Evolutionary conservation across 2,329 filamentous ascomycete species (phyloP).

Genomic region (Fusarium incarnatum): DNA sequence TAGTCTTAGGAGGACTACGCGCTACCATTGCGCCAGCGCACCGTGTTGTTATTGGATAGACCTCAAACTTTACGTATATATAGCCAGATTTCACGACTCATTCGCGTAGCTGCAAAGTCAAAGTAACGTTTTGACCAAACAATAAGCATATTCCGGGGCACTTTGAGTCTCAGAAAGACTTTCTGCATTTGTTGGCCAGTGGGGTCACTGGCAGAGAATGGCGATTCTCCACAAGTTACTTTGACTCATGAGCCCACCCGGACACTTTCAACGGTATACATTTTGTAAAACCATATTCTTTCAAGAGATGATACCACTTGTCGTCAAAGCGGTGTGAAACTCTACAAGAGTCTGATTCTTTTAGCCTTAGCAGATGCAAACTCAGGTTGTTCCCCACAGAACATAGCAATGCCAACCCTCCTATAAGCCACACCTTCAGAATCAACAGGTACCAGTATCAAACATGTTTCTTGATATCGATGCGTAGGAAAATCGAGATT

Average conservation of each 20-base stretch:
- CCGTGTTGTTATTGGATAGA: conserved; percentile 7
- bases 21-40: conserved; percentile 56
- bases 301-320: no score
- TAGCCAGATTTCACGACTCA: accelerated
- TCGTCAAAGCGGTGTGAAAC: no score
- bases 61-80: not conserved
- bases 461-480: not conserved
- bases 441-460: not conserved
- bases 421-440: not conserved
- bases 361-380: not conserved
- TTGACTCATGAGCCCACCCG: not conserved
- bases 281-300: accelerated
- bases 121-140: not conserved
- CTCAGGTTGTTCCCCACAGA: not conserved
- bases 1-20: conserved; percentile 56
- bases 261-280: not conserved
- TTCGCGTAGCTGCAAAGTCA: not conserved
- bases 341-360: not conserved
- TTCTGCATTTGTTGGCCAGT: no score
- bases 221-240: not conserved
- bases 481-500: accelerated
- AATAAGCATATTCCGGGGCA: accelerated
- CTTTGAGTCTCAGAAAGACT: not conserved
- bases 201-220: not conserved
- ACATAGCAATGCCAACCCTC: not conserved